Conservation (phyloP, 306 rosid genomes). For the Hippophae tibetana region DNA sequence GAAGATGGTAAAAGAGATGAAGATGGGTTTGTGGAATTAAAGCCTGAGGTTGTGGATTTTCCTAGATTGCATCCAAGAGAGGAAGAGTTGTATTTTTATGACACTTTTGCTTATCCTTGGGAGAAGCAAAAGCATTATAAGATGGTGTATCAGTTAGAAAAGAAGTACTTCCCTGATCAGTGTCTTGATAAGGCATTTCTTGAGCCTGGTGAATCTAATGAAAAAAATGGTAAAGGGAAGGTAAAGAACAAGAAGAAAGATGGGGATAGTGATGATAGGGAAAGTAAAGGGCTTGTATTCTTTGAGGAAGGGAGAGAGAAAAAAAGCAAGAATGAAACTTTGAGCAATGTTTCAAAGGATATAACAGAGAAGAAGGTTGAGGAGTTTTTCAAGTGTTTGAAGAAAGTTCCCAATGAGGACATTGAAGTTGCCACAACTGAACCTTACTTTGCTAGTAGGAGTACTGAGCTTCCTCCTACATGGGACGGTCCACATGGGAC, state of each 20-base stretch:
- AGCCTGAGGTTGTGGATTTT: conserved; percentile 74
- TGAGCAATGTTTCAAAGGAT: conserved; percentile 23
- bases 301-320: conserved; percentile 40
- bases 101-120: conserved; percentile 74
- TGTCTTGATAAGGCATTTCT: conserved; percentile 81
- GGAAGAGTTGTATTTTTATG: conserved; percentile 73
- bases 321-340: conserved; percentile 10
- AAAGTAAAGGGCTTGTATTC: conserved; percentile 45
- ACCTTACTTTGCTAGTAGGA: conserved; percentile 66
- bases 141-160: conserved; percentile 92
- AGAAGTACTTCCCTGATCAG: conserved; percentile 74
- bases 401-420: conserved; percentile 47
- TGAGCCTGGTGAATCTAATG: conserved; percentile 55
- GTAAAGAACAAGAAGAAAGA: conserved; percentile 27
- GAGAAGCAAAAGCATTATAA: conserved; percentile 86
- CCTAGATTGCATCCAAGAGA: conserved; percentile 62
- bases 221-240: conserved; percentile 11
- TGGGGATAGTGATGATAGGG: conserved; percentile 16
- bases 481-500: conserved; percentile 84
- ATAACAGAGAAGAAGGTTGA: conserved; percentile 65
- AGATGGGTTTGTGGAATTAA: conserved; percentile 56
- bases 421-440: conserved; percentile 31
- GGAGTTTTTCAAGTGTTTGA: conserved; percentile 79
- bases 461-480: conserved; percentile 56
- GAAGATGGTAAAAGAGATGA: conserved; percentile 33